Percentiles rank a stretch among this genome's conserved stretches.
phyloP scores from a whole-genome alignment of 2,329 filamentous ascomycete genomes.

The Fusarium chaquense region DNA sequence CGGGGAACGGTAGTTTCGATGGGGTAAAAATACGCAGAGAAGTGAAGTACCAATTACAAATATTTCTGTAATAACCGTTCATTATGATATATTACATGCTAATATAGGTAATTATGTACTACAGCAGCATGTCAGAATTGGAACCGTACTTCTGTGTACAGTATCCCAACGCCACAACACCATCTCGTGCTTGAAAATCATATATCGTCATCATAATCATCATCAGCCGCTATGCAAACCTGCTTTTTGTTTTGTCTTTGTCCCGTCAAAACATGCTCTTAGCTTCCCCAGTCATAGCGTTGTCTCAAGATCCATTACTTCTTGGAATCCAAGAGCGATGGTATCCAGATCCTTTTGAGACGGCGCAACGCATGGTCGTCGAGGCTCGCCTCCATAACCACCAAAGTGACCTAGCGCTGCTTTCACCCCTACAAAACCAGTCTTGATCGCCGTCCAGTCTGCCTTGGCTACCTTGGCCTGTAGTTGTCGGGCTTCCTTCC shows the following conservation, averaged over 20 bases:
- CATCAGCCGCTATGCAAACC: slow-evolving; percentile 33
- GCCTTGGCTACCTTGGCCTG: slow-evolving; percentile 59
- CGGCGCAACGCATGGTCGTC: slow-evolving; percentile 55
- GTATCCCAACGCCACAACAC: slow-evolving; percentile 43
- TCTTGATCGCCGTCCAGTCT: slow-evolving; percentile 61
- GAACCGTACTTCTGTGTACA: slow-evolving; percentile 20
- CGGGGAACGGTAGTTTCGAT: slow-evolving; percentile 40
- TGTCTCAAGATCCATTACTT: slow-evolving; percentile 50
- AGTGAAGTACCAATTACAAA: slow-evolving; percentile 32
- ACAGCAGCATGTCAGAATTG: slow-evolving; percentile 18
- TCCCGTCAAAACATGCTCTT: slow-evolving; percentile 22
- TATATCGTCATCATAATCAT: slow-evolving; percentile 39
- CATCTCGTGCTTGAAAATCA: slow-evolving; percentile 37
- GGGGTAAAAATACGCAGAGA: slow-evolving; percentile 31
- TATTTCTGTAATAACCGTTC: slow-evolving; percentile 1
- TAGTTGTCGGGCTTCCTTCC: slow-evolving; percentile 52
- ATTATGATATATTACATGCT: slow-evolving; percentile 21
- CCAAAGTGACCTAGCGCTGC: slow-evolving; percentile 57
- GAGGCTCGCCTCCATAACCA: slow-evolving; percentile 55
- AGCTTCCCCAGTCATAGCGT: slow-evolving; percentile 31
- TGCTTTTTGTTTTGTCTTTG: slow-evolving; percentile 24
- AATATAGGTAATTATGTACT: slow-evolving; percentile 19
- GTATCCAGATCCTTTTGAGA: slow-evolving; percentile 50
- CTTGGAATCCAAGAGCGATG: slow-evolving; percentile 54
- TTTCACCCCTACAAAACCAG: slow-evolving; percentile 63